Evolutionary conservation across 257 asterid species (phyloP).

Genomic region (Solanum appendiculatum): DNA sequence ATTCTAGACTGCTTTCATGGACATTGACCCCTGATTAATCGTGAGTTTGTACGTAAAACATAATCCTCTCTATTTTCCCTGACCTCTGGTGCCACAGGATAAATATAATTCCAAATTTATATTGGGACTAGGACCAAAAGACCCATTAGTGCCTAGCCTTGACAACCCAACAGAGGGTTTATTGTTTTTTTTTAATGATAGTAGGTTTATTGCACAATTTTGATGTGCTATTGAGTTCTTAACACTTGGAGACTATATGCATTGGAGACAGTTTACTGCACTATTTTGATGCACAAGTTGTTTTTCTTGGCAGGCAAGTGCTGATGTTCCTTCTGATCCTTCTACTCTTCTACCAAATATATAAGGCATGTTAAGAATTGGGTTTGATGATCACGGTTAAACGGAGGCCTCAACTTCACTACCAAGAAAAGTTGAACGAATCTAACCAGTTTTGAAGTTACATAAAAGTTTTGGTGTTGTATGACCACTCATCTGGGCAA

Average conservation of each 20-base stretch:
- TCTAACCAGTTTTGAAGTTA: not conserved
- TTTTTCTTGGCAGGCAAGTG: slow-evolving; percentile 42
- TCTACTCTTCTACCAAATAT: slow-evolving; percentile 63
- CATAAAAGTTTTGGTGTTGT: not conserved
- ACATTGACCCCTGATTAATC: not conserved
- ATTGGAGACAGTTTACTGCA: not conserved
- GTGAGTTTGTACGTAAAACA: not conserved
- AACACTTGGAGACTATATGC: not conserved
- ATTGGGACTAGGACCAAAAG: not conserved
- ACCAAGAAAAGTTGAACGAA: not conserved
- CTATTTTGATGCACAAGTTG: too few relatives aligned
- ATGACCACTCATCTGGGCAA: not conserved
- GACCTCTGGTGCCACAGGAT: not conserved
- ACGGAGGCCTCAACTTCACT: not conserved
- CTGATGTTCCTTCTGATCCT: slow-evolving; percentile 46
- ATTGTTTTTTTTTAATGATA: not conserved
- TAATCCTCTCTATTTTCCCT: not conserved
- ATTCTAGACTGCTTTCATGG: not conserved
- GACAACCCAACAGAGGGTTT: not conserved
- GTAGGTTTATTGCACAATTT: not conserved
- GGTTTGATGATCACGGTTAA: not conserved
- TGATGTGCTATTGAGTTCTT: too few relatives aligned
- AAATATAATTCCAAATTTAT: not conserved
- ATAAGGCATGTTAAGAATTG: slow-evolving; percentile 1
- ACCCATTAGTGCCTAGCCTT: not conserved